A percentile compares a stretch with the other conserved stretches of the same genome.
Conservation (phyloP, 306 rosid species). For the Castanea mollissima region DNA sequence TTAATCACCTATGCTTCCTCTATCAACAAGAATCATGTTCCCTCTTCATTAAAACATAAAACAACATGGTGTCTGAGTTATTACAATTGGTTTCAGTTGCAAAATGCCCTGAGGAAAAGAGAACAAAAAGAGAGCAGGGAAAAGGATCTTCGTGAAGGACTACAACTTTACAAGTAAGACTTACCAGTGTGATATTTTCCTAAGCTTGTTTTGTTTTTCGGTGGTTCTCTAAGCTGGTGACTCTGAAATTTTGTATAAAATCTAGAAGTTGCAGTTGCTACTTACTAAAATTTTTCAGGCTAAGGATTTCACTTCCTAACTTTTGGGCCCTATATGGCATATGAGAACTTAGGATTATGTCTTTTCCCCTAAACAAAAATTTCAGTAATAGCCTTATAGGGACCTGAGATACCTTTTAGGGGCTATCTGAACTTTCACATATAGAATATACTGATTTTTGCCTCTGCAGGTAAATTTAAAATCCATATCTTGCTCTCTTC, state of each 20-base stretch:
- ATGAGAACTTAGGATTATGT: not conserved
- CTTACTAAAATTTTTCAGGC: not conserved
- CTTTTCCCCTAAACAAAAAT: no score
- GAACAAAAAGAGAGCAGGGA: slow-evolving; percentile 70
- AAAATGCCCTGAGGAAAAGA: slow-evolving; percentile 67
- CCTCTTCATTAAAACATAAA: not conserved
- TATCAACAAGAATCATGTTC: not conserved
- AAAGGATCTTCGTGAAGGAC: slow-evolving; percentile 75
- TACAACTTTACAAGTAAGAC: slow-evolving; percentile 76
- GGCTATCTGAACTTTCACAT: not conserved
- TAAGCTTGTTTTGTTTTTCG: slow-evolving; percentile 9
- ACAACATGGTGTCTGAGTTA: slow-evolving; percentile 21
- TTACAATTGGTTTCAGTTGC: slow-evolving; percentile 64
- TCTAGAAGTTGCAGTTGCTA: not conserved
- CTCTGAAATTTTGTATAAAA: not conserved
- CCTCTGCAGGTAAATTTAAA: not conserved
- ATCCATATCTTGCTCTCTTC: not conserved
- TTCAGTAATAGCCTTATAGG: not conserved
- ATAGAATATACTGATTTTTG: not conserved
- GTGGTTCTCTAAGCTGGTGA: not conserved
- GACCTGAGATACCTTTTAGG: not conserved
- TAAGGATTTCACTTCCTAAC: not conserved
- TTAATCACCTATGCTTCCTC: slow-evolving; percentile 14
- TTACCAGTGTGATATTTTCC: not conserved
- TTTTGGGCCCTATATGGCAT: not conserved